Evolutionary conservation across 176 grass and related monocot species (phyloP), one percentile per base, ranked within the genome.

Genomic region (Cenchrus americanus): DNA sequence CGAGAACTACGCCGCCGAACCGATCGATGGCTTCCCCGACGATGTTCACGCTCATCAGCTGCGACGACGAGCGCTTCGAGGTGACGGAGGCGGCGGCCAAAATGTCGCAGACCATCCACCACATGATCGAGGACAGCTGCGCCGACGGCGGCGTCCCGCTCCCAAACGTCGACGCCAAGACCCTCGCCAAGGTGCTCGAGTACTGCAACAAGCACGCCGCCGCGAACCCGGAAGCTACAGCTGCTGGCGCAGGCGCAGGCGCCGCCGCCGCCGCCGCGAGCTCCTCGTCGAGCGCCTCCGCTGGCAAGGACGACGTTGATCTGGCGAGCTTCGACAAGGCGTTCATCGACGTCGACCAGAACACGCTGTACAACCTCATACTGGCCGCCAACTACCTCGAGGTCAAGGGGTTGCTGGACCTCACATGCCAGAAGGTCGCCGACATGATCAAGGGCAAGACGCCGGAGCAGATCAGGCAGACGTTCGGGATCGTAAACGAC

Each of bases 281-380:
- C 40, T 43, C 66, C 66, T 18, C 66, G 15, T 59, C 55, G 21
- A 15, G 0, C 68, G 22, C 43, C 44, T 12, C 68, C 69, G 1
- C n/a, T 5, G 12, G 22, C 26, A 43, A 14, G 24, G 23, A 2
- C 24, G 9, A 19, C 0, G 64, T 63, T 0, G 61, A 69, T 0
- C 87, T 77, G 26, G 79, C 62, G 15, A 0, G 7, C 17, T 89
- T 78, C 69, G 83, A 89, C 64, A 53, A 57, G 53, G 83, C 76
- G 62, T 89, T 89, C 44, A 21, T 89, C 12, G 69, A 66, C 63
- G 83, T 89, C 18, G 83, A 82, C 14, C 48, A 26, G 42, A 11
- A 14, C 44, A 82, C 65, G 71, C 72, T 89, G 5, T 78, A 49
- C 34, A 37, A 82, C 44, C 64, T 82, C 53, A 0, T 19, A 15